Conservation (phyloP, 2,329 filamentous ascomycete genomes). For the Fusarium marasasianum region DNA sequence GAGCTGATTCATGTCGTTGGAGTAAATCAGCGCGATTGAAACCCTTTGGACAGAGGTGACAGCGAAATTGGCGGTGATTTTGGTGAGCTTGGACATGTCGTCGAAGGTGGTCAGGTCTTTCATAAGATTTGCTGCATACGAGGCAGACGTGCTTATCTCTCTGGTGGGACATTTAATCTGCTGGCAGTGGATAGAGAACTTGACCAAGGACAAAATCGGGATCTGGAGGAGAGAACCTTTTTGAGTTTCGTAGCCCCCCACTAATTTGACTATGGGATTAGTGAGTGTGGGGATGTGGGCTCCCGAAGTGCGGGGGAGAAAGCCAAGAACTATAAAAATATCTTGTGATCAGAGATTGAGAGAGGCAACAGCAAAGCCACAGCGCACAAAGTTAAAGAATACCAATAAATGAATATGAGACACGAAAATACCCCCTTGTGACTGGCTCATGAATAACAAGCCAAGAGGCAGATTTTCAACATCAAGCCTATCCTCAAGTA, state of each 20-base stretch:
- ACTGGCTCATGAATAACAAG: too few relatives aligned
- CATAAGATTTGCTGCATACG: too few relatives aligned
- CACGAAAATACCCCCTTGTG: too few relatives aligned
- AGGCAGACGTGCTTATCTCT: not conserved
- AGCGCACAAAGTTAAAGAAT: not conserved
- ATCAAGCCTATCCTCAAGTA: too few relatives aligned
- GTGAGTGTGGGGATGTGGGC: not conserved
- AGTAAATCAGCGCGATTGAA: not conserved
- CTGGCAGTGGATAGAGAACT: accelerated
- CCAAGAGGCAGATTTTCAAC: too few relatives aligned
- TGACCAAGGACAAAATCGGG: accelerated
- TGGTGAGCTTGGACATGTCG: not conserved
- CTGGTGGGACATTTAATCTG: not conserved
- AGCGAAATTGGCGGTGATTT: not conserved
- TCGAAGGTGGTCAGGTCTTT: not conserved
- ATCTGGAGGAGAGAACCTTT: not conserved
- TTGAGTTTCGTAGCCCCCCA: not conserved
- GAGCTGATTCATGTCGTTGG: not conserved
- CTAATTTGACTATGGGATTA: not conserved
- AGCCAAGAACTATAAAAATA: not conserved
- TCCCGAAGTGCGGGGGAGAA: not conserved
- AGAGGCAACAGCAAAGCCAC: not conserved
- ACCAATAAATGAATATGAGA: too few relatives aligned
- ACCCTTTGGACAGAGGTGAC: not conserved
- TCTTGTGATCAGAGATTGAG: accelerated